Evolutionary conservation across 2,329 filamentous ascomycete genomes (phyloP).

Genomic region (Trichophaea hybrida): DNA sequence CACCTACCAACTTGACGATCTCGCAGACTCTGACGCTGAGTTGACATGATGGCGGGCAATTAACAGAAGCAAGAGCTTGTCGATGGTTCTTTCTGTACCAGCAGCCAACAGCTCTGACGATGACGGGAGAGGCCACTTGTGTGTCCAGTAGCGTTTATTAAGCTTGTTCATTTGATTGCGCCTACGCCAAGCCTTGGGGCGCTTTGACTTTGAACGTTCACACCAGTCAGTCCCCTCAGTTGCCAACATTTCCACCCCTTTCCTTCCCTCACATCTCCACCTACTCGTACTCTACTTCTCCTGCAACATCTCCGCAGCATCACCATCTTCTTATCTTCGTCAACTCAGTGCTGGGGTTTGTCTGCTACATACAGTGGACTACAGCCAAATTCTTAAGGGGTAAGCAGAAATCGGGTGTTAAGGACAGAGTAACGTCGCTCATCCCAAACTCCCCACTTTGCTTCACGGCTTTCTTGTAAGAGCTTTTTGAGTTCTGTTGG

Average conservation of each 20-base stretch:
- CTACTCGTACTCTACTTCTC: not conserved
- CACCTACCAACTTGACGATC: conserved; percentile 57
- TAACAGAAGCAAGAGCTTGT: not conserved
- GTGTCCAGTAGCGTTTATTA: too few relatives aligned
- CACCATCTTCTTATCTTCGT: not conserved
- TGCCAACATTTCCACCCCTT: not conserved
- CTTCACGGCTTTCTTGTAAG: not conserved
- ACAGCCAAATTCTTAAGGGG: not conserved
- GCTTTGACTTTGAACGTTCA: too few relatives aligned
- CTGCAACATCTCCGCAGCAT: not conserved
- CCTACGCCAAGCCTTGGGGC: too few relatives aligned
- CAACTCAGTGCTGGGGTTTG: not conserved
- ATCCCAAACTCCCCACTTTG: not conserved
- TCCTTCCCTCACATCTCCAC: not conserved
- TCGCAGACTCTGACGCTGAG: conserved; percentile 45
- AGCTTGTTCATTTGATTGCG: too few relatives aligned
- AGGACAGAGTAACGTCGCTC: not conserved
- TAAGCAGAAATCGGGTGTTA: conserved; percentile 2
- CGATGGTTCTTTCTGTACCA: not conserved
- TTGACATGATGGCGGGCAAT: conserved; percentile 37
- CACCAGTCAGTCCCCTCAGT: too few relatives aligned
- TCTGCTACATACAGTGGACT: not conserved
- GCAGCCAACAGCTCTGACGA: not conserved
- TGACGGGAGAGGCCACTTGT: not conserved
- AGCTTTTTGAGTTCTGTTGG: not conserved